Base-by-base conservation (phyloP, 192 early-diverging fungal species). In the Gonapodya prolifera region DNA sequence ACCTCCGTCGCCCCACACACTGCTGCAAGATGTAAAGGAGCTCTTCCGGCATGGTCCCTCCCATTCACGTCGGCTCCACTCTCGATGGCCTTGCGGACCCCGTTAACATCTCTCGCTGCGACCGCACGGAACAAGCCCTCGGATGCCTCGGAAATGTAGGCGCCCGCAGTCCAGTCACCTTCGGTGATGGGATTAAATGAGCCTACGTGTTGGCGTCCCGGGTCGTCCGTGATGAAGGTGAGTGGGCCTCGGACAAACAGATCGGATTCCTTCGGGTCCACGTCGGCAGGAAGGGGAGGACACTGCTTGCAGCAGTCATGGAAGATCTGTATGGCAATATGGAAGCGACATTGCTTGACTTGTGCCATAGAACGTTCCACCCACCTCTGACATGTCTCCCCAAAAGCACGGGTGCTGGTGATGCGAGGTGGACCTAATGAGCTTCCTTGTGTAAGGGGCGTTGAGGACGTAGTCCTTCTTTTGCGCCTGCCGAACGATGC, bases 181-280 rank as follows among this genome's bases (percentile, higher is more conserved):
- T 82, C 81, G 28, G 76, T 82, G 75, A 82, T 82, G 33, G 81
- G 81, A 35, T 82, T 83, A 76, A 81, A 81, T 30, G 76, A 78
- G 8, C 81, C 81, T 28, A 82, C 77, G 33, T 83, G 8, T 70
- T 82, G 81, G 32, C 81, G 75, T 17, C 81, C 81, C 0, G 81
- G 81, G 34, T 82, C 76, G 36, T 82, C 79, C 34, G 34, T 33
- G 28, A 82, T 81, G 34, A 82, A 82, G 1, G 13, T 75, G 2
- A 82, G 76, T 35, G 34, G 32, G 1, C 81, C 81, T 2, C 17
- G 34, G 0, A 82, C 81, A 35, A 71, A 82, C 1, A 75, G 2
- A 1, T 69, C 76, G 1, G 69, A 1, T 18, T 82, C 81, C n/a
- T 81, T 79, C 29, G 78, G 35, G 35, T 81, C 79, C 33, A 31